Conservation (phyloP, 306 rosid genomes). For the Cucurbita maxima region DNA sequence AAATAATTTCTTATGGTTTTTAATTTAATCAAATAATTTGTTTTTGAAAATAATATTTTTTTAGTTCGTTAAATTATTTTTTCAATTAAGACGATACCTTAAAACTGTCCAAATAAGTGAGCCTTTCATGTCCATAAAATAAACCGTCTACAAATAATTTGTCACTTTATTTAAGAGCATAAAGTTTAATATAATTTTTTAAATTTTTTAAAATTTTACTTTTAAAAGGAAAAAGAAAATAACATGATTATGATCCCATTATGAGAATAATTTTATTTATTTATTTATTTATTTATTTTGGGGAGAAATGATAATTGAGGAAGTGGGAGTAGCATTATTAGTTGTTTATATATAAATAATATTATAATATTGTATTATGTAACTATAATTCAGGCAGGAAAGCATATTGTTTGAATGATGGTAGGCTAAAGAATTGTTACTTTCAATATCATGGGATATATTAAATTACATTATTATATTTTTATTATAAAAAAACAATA, state of each 20-base stretch:
- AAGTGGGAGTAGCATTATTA: background rate
- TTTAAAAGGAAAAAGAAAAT: constrained; percentile 8
- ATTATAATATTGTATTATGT: background rate
- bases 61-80: no score
- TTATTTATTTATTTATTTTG: no score
- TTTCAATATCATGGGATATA: constrained; percentile 8
- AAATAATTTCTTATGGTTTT: no score
- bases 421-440: constrained; percentile 4
- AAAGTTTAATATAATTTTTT: no score
- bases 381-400: constrained; percentile 13
- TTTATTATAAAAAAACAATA: no score
- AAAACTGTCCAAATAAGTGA: background rate
- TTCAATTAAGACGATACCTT: no score
- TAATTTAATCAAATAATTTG: no score
- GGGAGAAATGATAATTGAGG: constrained; percentile 2
- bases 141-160: background rate
- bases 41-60: no score
- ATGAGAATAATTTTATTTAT: no score
- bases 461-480: background rate
- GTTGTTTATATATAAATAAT: background rate
- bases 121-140: background rate
- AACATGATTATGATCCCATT: constrained; percentile 19
- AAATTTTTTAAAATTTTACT: no score
- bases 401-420: constrained; percentile 8
- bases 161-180: background rate